phyloP scores from a whole-genome alignment of 768 basidiomycete species.

The Pleurotus giganteus region DNA sequence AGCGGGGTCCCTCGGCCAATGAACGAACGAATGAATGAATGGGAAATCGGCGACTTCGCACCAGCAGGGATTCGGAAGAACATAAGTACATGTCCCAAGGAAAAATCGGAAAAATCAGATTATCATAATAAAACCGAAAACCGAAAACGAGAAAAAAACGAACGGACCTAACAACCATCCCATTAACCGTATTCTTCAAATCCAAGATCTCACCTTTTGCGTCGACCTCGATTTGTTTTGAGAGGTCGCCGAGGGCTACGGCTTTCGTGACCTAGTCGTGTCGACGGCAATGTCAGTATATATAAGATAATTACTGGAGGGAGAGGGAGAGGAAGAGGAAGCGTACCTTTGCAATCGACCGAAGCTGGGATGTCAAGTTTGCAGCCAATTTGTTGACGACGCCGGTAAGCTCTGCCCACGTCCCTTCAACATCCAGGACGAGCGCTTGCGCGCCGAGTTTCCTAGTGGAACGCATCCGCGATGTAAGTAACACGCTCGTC shows the following conservation, averaged over 20 bases:
- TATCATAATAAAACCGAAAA: no score
- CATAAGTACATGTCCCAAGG: no score
- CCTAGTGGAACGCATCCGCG: no score
- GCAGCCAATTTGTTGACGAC: conserved; percentile 80
- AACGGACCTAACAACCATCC: no score
- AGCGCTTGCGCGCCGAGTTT: conserved; percentile 85
- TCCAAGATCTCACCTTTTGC: no score
- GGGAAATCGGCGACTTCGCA: no score
- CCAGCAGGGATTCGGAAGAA: no score
- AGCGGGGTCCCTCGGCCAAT: no score
- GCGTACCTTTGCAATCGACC: conserved; percentile 64
- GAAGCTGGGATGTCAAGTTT: conserved; percentile 78
- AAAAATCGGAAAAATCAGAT: no score
- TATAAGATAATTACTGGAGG: neutral
- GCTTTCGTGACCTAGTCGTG: conserved; percentile 86
- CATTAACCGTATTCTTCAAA: no score
- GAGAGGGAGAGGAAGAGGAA: neutral
- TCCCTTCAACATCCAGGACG: conserved; percentile 85
- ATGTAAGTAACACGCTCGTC: conserved; percentile 29
- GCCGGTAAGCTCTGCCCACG: conserved; percentile 79
- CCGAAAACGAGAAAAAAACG: no score
- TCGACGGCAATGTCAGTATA: conserved; percentile 44
- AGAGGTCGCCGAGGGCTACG: conserved; percentile 85
- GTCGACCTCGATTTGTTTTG: conserved; percentile 89
- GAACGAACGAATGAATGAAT: no score